Percentiles rank a stretch among this genome's conserved stretches.
phyloP scores from a whole-genome alignment of 2,329 filamentous ascomycete species.

The Diaporthe humulicola region DNA sequence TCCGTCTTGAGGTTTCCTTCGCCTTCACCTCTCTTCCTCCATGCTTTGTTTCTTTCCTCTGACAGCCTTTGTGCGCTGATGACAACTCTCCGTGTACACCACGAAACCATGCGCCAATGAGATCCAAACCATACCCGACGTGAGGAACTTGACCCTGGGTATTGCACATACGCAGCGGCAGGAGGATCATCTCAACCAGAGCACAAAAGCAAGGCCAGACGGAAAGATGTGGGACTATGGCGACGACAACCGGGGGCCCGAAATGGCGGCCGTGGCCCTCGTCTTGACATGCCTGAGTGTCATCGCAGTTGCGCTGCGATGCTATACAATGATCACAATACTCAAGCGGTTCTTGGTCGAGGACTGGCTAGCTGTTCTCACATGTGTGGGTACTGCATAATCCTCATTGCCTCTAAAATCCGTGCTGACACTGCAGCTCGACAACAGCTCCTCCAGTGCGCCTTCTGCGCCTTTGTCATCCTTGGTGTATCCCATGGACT shows the following conservation, averaged over 20 bases:
- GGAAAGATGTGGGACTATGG: constrained; percentile 39
- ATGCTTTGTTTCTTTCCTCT: not conserved
- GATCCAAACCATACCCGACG: constrained; percentile 11
- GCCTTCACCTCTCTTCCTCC: not conserved
- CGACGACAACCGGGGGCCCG: constrained; percentile 36
- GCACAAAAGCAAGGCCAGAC: not conserved
- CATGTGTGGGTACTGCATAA: constrained; percentile 28
- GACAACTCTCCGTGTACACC: constrained; percentile 6
- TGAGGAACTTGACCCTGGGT: constrained; percentile 29
- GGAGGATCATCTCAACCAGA: not conserved
- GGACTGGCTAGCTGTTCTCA: constrained; percentile 39
- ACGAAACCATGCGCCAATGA: constrained; percentile 21
- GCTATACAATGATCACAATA: constrained; percentile 38
- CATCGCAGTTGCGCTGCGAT: constrained; percentile 35
- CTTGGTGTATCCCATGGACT: constrained; percentile 37
- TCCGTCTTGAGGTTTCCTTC: constrained; percentile 14
- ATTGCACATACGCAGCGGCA: not conserved
- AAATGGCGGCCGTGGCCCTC: constrained; percentile 35
- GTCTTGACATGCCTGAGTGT: constrained; percentile 36
- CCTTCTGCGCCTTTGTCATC: constrained; percentile 35
- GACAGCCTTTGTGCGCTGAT: not conserved
- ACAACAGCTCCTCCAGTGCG: constrained; percentile 33
- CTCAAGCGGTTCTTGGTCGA: constrained; percentile 39
- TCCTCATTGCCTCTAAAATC: not conserved
- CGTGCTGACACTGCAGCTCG: not conserved